These are phyloP conservation scores for Cystofilobasidium bisporidii DNA, from an alignment of 768 basidiomycete species.

Conservation along the genomic window DNA sequence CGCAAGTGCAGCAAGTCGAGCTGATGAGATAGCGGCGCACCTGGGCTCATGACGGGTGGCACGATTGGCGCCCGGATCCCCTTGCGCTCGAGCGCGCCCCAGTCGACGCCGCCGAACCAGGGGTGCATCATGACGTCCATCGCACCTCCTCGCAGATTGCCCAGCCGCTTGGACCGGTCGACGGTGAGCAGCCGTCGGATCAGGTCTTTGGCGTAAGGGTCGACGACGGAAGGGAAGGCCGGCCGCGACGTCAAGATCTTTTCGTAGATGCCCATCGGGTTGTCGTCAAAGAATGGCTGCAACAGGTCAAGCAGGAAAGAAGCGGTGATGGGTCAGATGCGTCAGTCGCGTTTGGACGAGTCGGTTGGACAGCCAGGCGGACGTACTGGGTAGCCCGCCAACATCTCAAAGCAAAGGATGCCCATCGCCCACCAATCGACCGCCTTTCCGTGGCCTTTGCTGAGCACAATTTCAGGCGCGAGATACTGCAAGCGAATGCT, in stretches of 20 bases:
- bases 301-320: constrained; percentile 34
- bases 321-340: constrained; percentile 1
- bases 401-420: constrained; percentile 94
- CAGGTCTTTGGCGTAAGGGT: constrained; percentile 77
- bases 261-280: constrained; percentile 96
- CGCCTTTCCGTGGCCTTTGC: constrained; percentile 93
- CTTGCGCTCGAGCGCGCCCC: constrained; percentile 73
- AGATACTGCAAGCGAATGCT: constrained; percentile 50
- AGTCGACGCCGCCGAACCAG: constrained; percentile 66
- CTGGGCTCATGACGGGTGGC: constrained; percentile 8
- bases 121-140: constrained; percentile 56
- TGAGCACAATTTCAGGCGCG: constrained; percentile 95
- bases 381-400: constrained; percentile 74
- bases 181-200: constrained; percentile 81
- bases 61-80: constrained; percentile 62
- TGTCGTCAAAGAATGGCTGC: constrained; percentile 95
- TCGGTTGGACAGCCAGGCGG: constrained; percentile 17
- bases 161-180: constrained; percentile 80
- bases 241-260: constrained; percentile 83
- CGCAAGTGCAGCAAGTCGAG: constrained; percentile 1
- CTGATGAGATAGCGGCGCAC: background rate
- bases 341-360: background rate
- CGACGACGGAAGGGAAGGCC: constrained; percentile 83
- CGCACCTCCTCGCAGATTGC: constrained; percentile 85
- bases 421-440: constrained; percentile 99